These are phyloP conservation scores for Pseudogymnoascus sp. DNA, from an alignment of 2,329 filamentous ascomycete species.

Conservation along the genomic window DNA sequence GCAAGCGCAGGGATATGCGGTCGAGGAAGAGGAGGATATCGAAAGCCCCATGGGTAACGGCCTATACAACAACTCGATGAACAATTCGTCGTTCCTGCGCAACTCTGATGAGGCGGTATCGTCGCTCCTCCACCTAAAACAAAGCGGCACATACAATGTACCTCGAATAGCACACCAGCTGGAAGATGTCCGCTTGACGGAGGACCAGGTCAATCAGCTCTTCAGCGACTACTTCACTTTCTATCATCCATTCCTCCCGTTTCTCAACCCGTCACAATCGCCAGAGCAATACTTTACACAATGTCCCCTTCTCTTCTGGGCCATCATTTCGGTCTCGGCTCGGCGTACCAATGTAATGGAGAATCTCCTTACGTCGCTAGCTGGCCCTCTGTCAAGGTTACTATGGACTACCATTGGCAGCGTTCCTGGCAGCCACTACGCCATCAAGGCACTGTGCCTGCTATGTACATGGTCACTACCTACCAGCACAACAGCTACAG, in stretches of 20 bases:
- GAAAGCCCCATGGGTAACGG: slow-evolving; percentile 52
- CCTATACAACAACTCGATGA: slow-evolving; percentile 50
- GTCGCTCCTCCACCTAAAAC: slow-evolving; percentile 57
- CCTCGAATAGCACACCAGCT: slow-evolving; percentile 33
- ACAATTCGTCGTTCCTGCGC: slow-evolving; percentile 49
- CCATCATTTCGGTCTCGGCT: slow-evolving; percentile 66
- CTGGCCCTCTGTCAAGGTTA: slow-evolving; percentile 59
- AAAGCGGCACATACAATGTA: slow-evolving; percentile 40
- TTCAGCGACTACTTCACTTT: slow-evolving; percentile 67
- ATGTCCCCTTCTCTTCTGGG: slow-evolving; percentile 78
- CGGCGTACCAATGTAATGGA: slow-evolving; percentile 58
- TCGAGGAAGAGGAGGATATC: slow-evolving; percentile 46
- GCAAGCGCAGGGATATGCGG: slow-evolving; percentile 47
- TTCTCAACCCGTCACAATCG: slow-evolving; percentile 56
- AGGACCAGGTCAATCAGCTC: slow-evolving; percentile 53
- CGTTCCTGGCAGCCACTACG: slow-evolving; percentile 69
- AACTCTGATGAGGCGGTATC: slow-evolving; percentile 61
- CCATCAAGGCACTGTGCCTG: slow-evolving; percentile 73
- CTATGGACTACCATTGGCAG: slow-evolving; percentile 71
- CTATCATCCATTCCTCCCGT: slow-evolving; percentile 72
- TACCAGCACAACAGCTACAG: slow-evolving; percentile 70
- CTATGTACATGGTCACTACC: slow-evolving; percentile 77
- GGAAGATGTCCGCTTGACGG: slow-evolving; percentile 55
- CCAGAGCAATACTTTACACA: slow-evolving; percentile 71
- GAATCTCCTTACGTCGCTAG: slow-evolving; percentile 54